Evolutionary conservation across 257 asterid genomes (phyloP).

Genomic region (Lavandula angustifolia): DNA sequence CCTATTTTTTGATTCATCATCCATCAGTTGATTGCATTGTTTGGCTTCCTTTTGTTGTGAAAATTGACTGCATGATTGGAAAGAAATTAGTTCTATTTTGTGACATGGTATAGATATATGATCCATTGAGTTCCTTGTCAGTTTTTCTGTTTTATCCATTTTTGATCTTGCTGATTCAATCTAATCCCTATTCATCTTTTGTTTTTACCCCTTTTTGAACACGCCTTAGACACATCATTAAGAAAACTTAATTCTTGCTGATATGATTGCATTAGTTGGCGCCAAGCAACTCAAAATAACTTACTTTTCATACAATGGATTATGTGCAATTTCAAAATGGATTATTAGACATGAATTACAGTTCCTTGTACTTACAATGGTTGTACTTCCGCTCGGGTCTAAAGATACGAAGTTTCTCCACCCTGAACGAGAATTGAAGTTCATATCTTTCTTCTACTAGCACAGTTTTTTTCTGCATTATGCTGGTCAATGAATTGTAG

Average conservation of each 20-base stretch:
- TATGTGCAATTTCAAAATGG: neutral
- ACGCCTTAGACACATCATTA: neutral
- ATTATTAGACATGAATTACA: slow-evolving; percentile 22
- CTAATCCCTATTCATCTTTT: slow-evolving; percentile 19
- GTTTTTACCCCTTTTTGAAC: slow-evolving; percentile 10
- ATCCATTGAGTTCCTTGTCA: slow-evolving; percentile 13
- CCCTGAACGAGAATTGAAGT: too few relatives aligned
- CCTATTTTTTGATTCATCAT: slow-evolving; percentile 31
- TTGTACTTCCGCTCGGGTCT: too few relatives aligned
- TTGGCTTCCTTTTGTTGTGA: slow-evolving; percentile 28
- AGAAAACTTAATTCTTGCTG: slow-evolving; percentile 22
- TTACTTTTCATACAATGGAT: slow-evolving; percentile 4
- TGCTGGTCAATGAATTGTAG: slow-evolving; percentile 2
- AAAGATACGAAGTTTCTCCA: too few relatives aligned
- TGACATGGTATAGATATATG: slow-evolving; percentile 37
- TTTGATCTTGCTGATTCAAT: slow-evolving; percentile 20
- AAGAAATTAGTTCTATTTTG: slow-evolving; percentile 27
- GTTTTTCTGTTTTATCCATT: slow-evolving; percentile 1
- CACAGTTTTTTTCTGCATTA: neutral
- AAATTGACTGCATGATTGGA: slow-evolving; percentile 28
- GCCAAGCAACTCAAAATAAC: neutral
- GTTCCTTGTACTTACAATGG: too few relatives aligned
- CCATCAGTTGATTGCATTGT: slow-evolving; percentile 19
- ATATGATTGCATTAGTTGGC: slow-evolving; percentile 21
- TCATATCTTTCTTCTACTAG: too few relatives aligned